Evolutionary conservation across 768 basidiomycete species (phyloP).

Genomic region (Tricholoma sp.): DNA sequence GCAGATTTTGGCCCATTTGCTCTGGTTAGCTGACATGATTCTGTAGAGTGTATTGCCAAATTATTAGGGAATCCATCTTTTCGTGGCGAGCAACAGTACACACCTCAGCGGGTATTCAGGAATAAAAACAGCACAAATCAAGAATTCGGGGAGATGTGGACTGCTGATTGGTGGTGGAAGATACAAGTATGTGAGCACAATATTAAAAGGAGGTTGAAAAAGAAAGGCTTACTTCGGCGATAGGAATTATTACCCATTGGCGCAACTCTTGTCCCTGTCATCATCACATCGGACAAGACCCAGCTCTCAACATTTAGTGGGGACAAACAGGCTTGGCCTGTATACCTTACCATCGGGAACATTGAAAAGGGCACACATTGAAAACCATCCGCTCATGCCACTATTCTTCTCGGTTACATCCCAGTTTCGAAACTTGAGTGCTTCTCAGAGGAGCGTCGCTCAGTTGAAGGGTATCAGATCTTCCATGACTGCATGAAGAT

Average conservation of each 20-base stretch:
- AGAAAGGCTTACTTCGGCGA: too few species aligned
- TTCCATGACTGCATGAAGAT: neutral
- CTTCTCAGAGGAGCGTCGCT: conserved; percentile 9
- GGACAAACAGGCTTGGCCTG: conserved; percentile 29
- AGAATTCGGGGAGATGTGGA: conserved; percentile 10
- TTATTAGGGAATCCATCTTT: neutral
- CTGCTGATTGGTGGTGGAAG: conserved; percentile 16
- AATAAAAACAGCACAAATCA: neutral
- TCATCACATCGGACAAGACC: conserved; percentile 12
- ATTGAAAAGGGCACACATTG: conserved; percentile 21
- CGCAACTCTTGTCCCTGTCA: conserved; percentile 4
- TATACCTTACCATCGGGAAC: conserved; percentile 33
- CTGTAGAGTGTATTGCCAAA: neutral
- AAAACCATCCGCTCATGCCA: too few species aligned
- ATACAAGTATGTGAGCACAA: neutral
- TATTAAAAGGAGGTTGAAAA: neutral
- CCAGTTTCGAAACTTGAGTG: conserved; percentile 14
- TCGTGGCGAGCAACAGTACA: neutral
- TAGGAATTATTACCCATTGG: neutral
- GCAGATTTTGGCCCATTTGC: neutral
- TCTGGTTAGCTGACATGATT: neutral
- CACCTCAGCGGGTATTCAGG: neutral
- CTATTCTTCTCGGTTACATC: too few species aligned
- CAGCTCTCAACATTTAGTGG: conserved; percentile 19
- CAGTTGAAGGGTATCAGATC: conserved; percentile 18